These are phyloP conservation scores for Sonneratia caseolaris DNA, from an alignment of 345 rosid genomes.

Conservation along the genomic window DNA sequence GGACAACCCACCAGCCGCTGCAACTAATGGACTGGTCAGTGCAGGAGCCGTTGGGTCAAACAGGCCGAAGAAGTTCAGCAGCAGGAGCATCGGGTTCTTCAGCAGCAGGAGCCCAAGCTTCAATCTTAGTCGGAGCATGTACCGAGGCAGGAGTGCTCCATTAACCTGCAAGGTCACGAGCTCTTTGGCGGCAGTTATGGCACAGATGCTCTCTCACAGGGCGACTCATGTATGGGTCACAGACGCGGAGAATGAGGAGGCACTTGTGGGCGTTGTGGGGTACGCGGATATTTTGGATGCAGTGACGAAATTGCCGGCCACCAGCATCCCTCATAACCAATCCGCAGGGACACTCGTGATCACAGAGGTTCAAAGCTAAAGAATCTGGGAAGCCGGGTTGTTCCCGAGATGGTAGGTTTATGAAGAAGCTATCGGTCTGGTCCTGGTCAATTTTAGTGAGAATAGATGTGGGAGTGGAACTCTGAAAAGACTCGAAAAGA, in stretches of 20 bases:
- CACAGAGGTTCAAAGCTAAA: constrained; percentile 48
- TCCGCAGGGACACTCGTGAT: constrained; percentile 28
- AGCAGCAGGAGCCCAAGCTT: constrained; percentile 42
- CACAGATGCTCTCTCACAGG: constrained; percentile 94
- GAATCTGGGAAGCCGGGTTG: background rate
- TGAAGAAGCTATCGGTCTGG: background rate
- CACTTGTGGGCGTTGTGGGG: constrained; percentile 75
- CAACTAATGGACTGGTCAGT: constrained; percentile 18
- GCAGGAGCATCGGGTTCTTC: constrained; percentile 79
- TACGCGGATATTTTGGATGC: constrained; percentile 78
- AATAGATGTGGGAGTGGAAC: background rate
- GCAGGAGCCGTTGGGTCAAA: constrained; percentile 23
- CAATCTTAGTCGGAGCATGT: constrained; percentile 68
- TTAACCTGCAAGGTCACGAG: constrained; percentile 78
- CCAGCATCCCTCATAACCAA: constrained; percentile 24
- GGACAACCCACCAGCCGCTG: constrained; percentile 30
- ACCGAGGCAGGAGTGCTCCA: constrained; percentile 89
- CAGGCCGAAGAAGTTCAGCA: constrained; percentile 69
- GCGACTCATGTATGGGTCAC: constrained; percentile 97
- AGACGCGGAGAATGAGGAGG: constrained; percentile 62
- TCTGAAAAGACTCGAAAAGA: background rate
- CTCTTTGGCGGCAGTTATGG: constrained; percentile 93
- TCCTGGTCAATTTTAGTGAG: background rate
- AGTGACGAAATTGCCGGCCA: constrained; percentile 57
- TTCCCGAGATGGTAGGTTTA: background rate